Percentiles rank a stretch among this genome's conserved stretches.
Conservation (phyloP, 805 yeast species). For the Yarrowia bubula region DNA sequence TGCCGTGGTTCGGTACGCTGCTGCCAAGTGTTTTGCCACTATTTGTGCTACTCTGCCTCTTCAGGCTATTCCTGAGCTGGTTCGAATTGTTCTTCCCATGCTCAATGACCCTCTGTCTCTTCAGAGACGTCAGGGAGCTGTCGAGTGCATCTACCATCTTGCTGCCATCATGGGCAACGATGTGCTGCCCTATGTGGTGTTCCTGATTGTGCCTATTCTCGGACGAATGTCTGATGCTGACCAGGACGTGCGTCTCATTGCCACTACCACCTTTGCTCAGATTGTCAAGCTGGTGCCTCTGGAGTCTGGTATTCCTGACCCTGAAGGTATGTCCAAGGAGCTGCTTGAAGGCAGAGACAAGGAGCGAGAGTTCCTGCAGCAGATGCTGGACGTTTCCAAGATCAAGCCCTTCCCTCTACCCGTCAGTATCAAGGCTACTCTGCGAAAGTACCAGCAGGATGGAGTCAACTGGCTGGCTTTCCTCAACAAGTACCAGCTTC, state of each 20-base stretch:
- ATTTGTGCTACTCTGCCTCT: conserved; percentile 69
- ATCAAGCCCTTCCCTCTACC: conserved; percentile 86
- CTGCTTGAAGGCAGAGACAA: conserved; percentile 84
- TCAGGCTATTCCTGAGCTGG: conserved; percentile 70
- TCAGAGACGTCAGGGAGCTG: conserved; percentile 84
- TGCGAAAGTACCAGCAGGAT: conserved; percentile 94
- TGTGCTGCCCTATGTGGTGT: conserved; percentile 90
- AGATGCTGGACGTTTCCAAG: conserved; percentile 96
- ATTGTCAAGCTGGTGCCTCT: conserved; percentile 93
- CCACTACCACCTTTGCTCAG: conserved; percentile 95
- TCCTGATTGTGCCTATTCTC: conserved; percentile 89
- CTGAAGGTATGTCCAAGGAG: conserved; percentile 82
- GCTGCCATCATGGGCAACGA: conserved; percentile 81
- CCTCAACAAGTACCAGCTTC: conserved; percentile 88
- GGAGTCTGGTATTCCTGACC: conserved; percentile 97
- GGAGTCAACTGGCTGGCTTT: conserved; percentile 99
- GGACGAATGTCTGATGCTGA: conserved; percentile 98
- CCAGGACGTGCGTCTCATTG: conserved; percentile 78
- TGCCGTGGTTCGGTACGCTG: conserved; percentile 83
- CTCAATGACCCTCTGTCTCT: conserved; percentile 70
- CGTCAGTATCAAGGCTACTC: conserved; percentile 85
- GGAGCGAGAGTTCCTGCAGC: conserved; percentile 91
- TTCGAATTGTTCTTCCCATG: conserved; percentile 76
- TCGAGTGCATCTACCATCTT: conserved; percentile 85
- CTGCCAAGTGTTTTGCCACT: conserved; percentile 84